phyloP scores from a whole-genome alignment of 2,329 filamentous ascomycete genomes.

The Verticillium nubilum region DNA sequence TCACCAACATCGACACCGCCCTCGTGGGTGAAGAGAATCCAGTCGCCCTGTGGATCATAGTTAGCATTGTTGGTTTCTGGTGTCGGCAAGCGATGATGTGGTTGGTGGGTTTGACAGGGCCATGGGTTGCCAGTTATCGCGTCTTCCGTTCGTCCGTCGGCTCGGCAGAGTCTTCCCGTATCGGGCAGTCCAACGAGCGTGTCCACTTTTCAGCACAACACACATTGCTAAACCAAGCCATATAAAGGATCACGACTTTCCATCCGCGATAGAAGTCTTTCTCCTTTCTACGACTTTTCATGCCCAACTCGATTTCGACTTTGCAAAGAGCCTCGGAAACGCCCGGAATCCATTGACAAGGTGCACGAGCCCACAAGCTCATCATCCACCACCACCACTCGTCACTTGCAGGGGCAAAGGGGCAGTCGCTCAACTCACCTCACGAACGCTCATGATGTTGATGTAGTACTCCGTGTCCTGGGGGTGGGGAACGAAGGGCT shows the following conservation, averaged over 20 bases:
- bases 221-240: neutral
- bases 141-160: conserved; percentile 29
- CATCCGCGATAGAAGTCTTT: neutral
- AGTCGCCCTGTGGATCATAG: conserved; percentile 68
- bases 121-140: neutral
- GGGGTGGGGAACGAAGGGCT: conserved; percentile 96
- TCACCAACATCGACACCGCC: conserved; percentile 99
- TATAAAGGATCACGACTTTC: conserved; percentile 6
- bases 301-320: neutral
- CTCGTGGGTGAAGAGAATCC: conserved; percentile 99
- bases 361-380: conserved; percentile 2
- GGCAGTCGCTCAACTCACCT: conserved; percentile 62
- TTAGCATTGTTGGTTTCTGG: conserved; percentile 5
- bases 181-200: neutral
- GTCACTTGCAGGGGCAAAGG: neutral
- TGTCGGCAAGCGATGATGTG: neutral
- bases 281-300: neutral
- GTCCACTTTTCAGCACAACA: conserved; percentile 3
- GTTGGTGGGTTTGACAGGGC: neutral
- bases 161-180: conserved; percentile 3
- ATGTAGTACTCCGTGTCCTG: conserved; percentile 98
- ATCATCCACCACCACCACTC: neutral
- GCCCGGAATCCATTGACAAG: neutral
- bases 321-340: neutral
- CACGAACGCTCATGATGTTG: conserved; percentile 99